Conservation (phyloP, 2,329 filamentous ascomycete species). For the Paecilomyces variotii region DNA sequence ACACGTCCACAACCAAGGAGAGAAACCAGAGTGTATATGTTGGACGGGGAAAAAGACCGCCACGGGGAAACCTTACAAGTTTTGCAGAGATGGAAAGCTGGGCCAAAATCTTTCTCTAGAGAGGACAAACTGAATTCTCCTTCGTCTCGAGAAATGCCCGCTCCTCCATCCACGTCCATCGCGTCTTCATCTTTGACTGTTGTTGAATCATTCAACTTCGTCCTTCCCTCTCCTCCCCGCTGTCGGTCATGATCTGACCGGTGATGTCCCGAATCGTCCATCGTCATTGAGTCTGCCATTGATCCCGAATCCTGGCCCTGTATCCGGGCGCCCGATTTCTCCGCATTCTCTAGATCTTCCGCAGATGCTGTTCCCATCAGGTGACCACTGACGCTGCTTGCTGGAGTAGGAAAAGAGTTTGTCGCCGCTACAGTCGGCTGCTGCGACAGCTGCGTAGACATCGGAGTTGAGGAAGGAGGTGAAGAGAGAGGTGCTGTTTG, state of each 20-base stretch:
- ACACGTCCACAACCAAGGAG: constrained; percentile 23
- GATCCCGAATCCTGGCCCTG: constrained; percentile 11
- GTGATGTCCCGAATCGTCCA: constrained; percentile 21
- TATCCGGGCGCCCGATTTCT: constrained; percentile 20
- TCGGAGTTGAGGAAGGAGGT: constrained; percentile 33
- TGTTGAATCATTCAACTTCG: constrained; percentile 11
- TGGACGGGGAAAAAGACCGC: constrained; percentile 26
- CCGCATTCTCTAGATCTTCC: constrained; percentile 26
- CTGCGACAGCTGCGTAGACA: constrained; percentile 36
- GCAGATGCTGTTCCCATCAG: constrained; percentile 19
- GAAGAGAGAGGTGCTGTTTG: constrained; percentile 33
- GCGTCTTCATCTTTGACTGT: constrained; percentile 19
- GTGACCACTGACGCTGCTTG: constrained; percentile 36
- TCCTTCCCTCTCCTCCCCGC: constrained; percentile 11
- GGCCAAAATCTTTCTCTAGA: constrained; percentile 38
- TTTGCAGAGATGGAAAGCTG: constrained; percentile 43
- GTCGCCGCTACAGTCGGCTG: constrained; percentile 31
- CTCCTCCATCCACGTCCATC: constrained; percentile 33
- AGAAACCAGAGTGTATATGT: constrained; percentile 15
- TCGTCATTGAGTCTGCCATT: constrained; percentile 9
- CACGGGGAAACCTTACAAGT: constrained; percentile 41
- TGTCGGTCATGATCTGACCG: constrained; percentile 29
- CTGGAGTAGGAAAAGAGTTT: constrained; percentile 38
- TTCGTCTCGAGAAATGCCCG: constrained; percentile 10
- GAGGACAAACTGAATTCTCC: constrained; percentile 31